Evolutionary conservation across 2,329 filamentous ascomycete species (phyloP), one percentile per base, ranked within the genome.

Genomic region (Colletotrichum scovillei): DNA sequence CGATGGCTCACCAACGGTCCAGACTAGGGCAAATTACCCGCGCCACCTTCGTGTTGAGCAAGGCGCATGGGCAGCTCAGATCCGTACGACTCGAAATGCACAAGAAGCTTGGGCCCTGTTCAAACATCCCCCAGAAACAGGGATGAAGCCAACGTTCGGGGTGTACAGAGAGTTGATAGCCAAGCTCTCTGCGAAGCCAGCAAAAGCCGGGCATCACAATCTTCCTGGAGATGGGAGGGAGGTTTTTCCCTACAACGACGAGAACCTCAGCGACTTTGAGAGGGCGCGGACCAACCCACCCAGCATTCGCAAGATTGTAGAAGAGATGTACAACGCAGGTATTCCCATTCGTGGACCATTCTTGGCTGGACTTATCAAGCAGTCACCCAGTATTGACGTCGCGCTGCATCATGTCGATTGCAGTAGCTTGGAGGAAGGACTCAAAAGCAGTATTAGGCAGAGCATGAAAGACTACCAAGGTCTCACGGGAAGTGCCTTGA

Each of bases 221-320:
- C 72, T 75, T 1, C 62, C 76, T 3, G 77, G 77, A 19, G 76
- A 79, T 57, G 77, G 69, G 30, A 73, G 77, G 26, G 76, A 78
- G 46, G 89, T 68, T 79, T 83, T 75, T 74, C 79, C 22, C 78
- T 79, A 6, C 74, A 79, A 63, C 72, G 80, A 52, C 77, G 82
- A 84, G 80, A 93, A 87, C 80, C 87, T 86, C 77, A 93, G 86
- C 72, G 88, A 91, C n/a, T 89, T 91, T 67, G 92, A 93, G 70
- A 90, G 89, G 75, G 87, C 90, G 52, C 86, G 90, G n/a, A 83
- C 91, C 56, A 83, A 86, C 16, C 90, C 92, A 1, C 93, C 93
- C 2, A 87, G 84, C 1, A 81, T 91, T 12, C 81, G 86, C 5
- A 84, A 88, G 63, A 84, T 95, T 4, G 93, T 92, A 72, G 78